Percentiles rank a stretch among this genome's conserved stretches.
Conservation (phyloP, 2,329 filamentous ascomycete species). For the Diaporthe sp. region DNA sequence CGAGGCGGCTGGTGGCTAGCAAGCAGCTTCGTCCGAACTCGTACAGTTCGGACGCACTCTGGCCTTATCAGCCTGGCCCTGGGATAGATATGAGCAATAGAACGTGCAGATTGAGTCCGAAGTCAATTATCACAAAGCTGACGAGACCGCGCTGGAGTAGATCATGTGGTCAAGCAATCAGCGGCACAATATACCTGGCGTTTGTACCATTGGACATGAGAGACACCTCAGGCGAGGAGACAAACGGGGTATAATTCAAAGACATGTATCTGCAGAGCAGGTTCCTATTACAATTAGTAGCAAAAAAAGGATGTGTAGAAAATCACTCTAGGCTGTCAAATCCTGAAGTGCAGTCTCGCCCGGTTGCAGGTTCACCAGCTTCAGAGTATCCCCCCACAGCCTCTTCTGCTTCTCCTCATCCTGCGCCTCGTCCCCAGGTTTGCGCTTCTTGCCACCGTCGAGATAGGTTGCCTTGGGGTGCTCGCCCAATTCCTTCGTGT, state of each 20-base stretch:
- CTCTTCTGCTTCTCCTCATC: slow-evolving; percentile 29
- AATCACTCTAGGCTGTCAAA: neutral
- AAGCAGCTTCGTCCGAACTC: neutral
- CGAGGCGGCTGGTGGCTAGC: neutral
- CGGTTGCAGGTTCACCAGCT: slow-evolving; percentile 18
- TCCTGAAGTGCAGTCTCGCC: slow-evolving; percentile 28
- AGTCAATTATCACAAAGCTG: neutral
- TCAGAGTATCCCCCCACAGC: slow-evolving; percentile 33
- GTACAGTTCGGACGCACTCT: neutral
- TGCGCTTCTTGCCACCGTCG: slow-evolving; percentile 9
- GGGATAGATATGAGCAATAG: neutral
- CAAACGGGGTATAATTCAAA: neutral
- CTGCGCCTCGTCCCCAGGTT: slow-evolving; percentile 23
- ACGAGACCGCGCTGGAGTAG: neutral
- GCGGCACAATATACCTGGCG: neutral
- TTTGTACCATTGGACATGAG: neutral
- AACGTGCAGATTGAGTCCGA: no score
- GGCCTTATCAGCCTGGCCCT: neutral
- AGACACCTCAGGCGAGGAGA: neutral
- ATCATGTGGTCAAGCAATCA: neutral
- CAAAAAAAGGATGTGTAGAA: neutral
- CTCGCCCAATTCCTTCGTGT: slow-evolving; percentile 33
- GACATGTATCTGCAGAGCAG: neutral
- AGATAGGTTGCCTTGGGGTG: slow-evolving; percentile 27
- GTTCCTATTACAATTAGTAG: neutral